Percentiles rank a stretch among this genome's conserved stretches.
These are phyloP conservation scores for Leishmania braziliensis DNA, from an alignment of 208 protist genomes.

Conservation along the genomic window DNA sequence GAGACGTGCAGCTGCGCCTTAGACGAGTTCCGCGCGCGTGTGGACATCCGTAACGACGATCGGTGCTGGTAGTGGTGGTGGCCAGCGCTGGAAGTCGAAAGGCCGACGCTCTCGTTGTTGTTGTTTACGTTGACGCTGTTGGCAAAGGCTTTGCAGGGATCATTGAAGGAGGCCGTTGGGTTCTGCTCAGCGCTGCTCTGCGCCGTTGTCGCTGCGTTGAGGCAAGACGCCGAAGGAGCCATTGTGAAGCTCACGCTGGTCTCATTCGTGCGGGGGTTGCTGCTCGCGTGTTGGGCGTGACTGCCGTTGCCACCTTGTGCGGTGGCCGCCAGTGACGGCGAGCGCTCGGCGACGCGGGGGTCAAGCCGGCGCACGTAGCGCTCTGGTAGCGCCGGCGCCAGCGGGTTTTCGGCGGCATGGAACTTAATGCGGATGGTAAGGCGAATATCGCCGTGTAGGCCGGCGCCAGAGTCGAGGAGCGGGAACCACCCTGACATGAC, in stretches of 20 bases:
- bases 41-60: not conserved
- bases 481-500: constrained; percentile 92
- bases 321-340: constrained; percentile 1
- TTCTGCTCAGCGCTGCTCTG: constrained; percentile 3
- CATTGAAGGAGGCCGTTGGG: not conserved
- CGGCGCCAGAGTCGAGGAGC: constrained; percentile 80
- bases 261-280: constrained; percentile 9
- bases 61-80: not conserved
- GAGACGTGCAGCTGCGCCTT: not conserved
- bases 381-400: constrained; percentile 72
- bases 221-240: not conserved
- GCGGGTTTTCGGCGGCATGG: constrained; percentile 85
- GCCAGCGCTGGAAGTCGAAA: not conserved
- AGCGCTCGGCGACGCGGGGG: constrained; percentile 17
- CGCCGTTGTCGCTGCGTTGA: not conserved
- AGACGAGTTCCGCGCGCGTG: not conserved
- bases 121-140: constrained; percentile 3
- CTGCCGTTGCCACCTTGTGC: not conserved
- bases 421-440: constrained; percentile 92
- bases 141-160: not conserved
- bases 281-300: not conserved
- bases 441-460: constrained; percentile 84
- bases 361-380: constrained; percentile 51
- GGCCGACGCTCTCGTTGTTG: not conserved
- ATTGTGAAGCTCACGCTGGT: constrained; percentile 10